Base-by-base conservation (phyloP, 2,329 filamentous ascomycete genomes). In the Colletotrichum higginsianum region DNA sequence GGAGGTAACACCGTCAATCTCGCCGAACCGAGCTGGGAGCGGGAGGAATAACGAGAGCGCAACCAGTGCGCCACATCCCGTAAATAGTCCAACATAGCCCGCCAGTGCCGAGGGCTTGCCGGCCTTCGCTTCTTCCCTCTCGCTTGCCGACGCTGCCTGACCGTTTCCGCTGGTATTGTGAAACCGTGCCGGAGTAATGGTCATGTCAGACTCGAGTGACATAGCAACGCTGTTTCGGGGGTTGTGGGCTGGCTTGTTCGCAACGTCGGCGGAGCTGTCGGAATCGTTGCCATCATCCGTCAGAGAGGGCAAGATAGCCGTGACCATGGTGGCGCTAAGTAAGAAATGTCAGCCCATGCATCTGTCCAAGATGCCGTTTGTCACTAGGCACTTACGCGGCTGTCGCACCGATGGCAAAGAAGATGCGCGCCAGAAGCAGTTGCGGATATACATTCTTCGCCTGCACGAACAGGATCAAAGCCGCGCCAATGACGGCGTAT, bases 391-490 rank as follows among this genome's bases (percentile, higher is more conserved):
- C 88, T 83, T 79, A 95, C 87, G 93, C 91, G 26, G 96, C 96
- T n/a, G 95, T 95, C 23, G 94, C 96, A 30, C 96, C 96, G 21
- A 98, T 77, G 75, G 95, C 96, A 82, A 99, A 99, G 66, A 97
- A 85, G 61, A 98, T 85, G 75, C 96, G 89, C 66, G 93, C 95
- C 52, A 98, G 84, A 66, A 98, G 84, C 75, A 99, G 85, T 80
- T 97, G 92, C 12, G 96, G 96, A 82, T 98, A 98, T 11, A 98
- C 90, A 82, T 95, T 94, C 75, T 86, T 87, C 38, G 94, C 94
- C 86, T 97, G 94, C 35, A 98, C 95, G 77, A 98, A 94, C 16
- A 95, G 80, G 56, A 93, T 88, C 72, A 99, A 83, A 23, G 94
- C 90, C 15, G 95, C 74, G 0, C 93, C 95, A 66, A 98, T 93